Evolutionary conservation across 2,329 filamentous ascomycete species (phyloP), one percentile per base, ranked within the genome.

Genomic region (Curvularia eragrostidis): DNA sequence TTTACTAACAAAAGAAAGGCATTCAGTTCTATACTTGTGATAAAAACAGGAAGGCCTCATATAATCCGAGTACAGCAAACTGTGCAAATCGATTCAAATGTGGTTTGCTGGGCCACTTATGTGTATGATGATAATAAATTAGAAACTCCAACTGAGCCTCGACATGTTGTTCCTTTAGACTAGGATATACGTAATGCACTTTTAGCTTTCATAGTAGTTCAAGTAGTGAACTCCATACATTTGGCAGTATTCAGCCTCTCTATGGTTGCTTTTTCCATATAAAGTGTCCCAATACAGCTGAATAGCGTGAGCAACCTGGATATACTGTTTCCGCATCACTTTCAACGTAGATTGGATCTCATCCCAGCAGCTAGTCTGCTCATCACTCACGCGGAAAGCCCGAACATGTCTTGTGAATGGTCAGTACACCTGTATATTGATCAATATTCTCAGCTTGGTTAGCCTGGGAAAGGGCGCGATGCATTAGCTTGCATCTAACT

Each of bases 401-500:
- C n/a, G 34, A 24, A 19, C 4, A 8, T 38, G 13, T 21, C 26
- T 38, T 26, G 10, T 28, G 10, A 26, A 24, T 18, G 13, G n/a
- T 18, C 13, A 38, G 32, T 15, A 28, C 9, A 18, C 19, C n/a
- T 49, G 21, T 18, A 48, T 6, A 48, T 9, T 5, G 23, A 38
- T 26, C 32, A 39, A 36, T 15, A 36, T 38, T 49, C 7, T 38
- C 26, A 38, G 47, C 47, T 34, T 15, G 7, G 21, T 38, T 24
- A 49, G 47, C 32, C 15, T 3, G 32, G 32, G 34, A 26, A 34
- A 26, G 28, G 19, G 44, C 26, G 30, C 13, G 21, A 19, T 34
- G 38, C 49, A 44, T 43, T 52, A 52, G 49, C 30, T 30, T 44
- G 49, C 49, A 44, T 52, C 18, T 19, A 52, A 44, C 38, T 43